Evolutionary conservation across 768 basidiomycete species (phyloP).

Genomic region (Paxillus ammoniavirescens): DNA sequence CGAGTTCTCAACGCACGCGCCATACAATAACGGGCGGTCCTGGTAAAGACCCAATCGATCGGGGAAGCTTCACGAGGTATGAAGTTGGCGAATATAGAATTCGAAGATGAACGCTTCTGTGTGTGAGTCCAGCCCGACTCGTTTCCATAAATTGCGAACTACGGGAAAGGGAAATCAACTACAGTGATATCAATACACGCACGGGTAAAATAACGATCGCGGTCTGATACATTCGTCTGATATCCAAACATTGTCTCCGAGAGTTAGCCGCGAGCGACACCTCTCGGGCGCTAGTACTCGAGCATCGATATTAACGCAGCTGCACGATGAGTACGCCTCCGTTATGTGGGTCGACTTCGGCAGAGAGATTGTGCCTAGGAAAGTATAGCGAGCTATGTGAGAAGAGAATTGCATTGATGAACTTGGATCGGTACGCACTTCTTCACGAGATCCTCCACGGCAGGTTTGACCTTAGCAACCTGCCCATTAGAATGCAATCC

Average conservation of each 20-base stretch:
- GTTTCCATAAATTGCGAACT: too few relatives aligned
- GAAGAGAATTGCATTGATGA: neutral
- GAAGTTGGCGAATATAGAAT: too few relatives aligned
- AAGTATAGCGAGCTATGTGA: neutral
- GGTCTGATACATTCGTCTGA: neutral
- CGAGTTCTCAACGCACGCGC: neutral
- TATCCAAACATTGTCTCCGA: neutral
- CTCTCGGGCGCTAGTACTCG: neutral
- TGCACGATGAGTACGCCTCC: slow-evolving; percentile 82
- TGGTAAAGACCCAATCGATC: too few relatives aligned
- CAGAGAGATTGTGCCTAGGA: slow-evolving; percentile 66
- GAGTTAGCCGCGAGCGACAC: neutral
- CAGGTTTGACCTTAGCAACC: slow-evolving; percentile 87
- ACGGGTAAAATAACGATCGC: neutral
- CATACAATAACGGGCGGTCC: neutral
- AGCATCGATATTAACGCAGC: slow-evolving; percentile 13
- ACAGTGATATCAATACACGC: neutral
- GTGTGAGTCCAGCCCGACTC: neutral
- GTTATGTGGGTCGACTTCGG: slow-evolving; percentile 78
- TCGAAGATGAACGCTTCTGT: neutral
- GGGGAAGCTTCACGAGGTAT: too few relatives aligned
- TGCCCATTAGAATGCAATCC: slow-evolving; percentile 80
- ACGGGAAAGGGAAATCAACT: neutral
- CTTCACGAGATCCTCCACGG: slow-evolving; percentile 82
- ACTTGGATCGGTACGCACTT: slow-evolving; percentile 47